These are phyloP conservation scores for Alternaria burnsii DNA, from an alignment of 2,329 filamentous ascomycete genomes.

Conservation along the genomic window DNA sequence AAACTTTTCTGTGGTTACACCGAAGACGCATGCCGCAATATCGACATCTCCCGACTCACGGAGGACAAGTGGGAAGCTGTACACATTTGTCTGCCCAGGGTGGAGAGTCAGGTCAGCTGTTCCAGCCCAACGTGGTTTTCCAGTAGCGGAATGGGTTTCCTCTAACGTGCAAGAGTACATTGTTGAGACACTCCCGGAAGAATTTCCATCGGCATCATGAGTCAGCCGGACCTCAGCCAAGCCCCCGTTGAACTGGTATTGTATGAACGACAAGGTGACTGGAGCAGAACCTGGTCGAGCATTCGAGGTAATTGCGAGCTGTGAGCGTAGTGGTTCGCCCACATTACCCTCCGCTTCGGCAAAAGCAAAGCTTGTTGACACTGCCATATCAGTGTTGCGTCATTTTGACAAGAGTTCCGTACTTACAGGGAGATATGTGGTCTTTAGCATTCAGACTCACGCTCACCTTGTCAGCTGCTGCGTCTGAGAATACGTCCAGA, in stretches of 20 bases:
- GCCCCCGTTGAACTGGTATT: conserved; percentile 62
- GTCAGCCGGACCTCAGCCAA: conserved; percentile 44
- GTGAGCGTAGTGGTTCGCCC: conserved; percentile 65
- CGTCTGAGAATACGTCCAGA: conserved; percentile 51
- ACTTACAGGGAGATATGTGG: conserved; percentile 60
- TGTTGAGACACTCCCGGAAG: conserved; percentile 20
- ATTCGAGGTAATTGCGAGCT: conserved; percentile 62
- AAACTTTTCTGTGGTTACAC: conserved; percentile 71
- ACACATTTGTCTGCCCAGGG: conserved; percentile 73
- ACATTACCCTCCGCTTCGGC: conserved; percentile 65
- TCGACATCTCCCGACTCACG: conserved; percentile 82
- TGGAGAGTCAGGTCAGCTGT: conserved; percentile 70
- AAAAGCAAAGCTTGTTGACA: conserved; percentile 63
- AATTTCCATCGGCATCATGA: conserved; percentile 30
- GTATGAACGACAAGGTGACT: conserved; percentile 59
- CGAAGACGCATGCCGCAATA: conserved; percentile 69
- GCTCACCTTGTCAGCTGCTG: conserved; percentile 51
- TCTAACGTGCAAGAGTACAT: conserved; percentile 37
- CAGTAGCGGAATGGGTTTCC: conserved; percentile 33
- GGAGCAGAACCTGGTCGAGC: conserved; percentile 57
- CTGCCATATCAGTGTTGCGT: conserved; percentile 41
- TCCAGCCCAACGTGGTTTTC: conserved; percentile 61
- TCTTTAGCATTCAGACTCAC: conserved; percentile 59
- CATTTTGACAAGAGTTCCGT: conserved; percentile 36
- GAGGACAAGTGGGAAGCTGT: conserved; percentile 75